A percentile compares a stretch with the other conserved stretches of the same genome.
These are phyloP conservation scores for Tulasnella sp. DNA, from an alignment of 768 basidiomycete species.

Conservation along the genomic window DNA sequence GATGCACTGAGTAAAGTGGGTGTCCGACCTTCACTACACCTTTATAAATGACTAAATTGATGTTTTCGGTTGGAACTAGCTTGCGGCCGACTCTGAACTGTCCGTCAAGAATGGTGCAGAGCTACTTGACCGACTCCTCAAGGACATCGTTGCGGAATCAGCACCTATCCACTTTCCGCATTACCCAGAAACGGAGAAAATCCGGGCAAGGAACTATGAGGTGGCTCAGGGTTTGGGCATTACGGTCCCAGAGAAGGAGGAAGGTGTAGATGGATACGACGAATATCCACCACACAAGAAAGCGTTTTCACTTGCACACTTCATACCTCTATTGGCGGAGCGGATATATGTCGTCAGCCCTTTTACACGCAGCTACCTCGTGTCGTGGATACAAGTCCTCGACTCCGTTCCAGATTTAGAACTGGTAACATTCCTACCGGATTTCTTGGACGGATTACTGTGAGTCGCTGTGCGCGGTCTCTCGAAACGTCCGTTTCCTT, in stretches of 20 bases:
- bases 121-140: constrained; percentile 88
- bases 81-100: constrained; percentile 86
- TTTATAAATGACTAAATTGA: not conserved
- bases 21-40: not conserved
- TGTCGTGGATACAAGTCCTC: constrained; percentile 90
- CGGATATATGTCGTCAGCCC: constrained; percentile 92
- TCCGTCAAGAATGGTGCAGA: constrained; percentile 99
- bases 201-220: constrained; percentile 37
- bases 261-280: constrained; percentile 30
- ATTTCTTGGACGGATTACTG: constrained; percentile 90
- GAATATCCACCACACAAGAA: constrained; percentile 37
- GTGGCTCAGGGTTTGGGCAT: constrained; percentile 39
- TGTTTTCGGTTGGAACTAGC: constrained; percentile 35
- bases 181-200: constrained; percentile 65
- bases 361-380: constrained; percentile 90
- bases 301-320: constrained; percentile 88
- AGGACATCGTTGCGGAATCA: constrained; percentile 94
- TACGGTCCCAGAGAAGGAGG: constrained; percentile 45
- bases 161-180: constrained; percentile 90
- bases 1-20: constrained; percentile 89
- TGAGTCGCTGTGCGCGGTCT: constrained; percentile 31
- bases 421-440: constrained; percentile 84
- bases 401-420: constrained; percentile 96
- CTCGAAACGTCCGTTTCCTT: constrained; percentile 11
- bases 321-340: constrained; percentile 86